Percentiles rank a stretch among this genome's conserved stretches.
These are phyloP conservation scores for Diutina rugosa DNA, from an alignment of 1,139 yeast species.

Conservation along the genomic window DNA sequence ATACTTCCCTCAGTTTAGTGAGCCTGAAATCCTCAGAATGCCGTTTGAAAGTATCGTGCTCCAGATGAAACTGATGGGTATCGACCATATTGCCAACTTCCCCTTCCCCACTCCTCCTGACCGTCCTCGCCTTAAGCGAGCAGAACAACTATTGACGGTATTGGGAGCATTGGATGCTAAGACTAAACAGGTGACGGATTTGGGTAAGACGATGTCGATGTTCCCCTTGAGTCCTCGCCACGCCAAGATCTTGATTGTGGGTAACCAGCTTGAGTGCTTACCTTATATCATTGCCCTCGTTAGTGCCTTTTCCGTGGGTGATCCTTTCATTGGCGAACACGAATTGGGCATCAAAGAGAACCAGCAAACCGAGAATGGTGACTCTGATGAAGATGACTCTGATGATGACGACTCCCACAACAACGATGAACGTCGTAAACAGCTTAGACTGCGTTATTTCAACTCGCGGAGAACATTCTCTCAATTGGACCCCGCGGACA, in stretches of 20 bases:
- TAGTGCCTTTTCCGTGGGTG: conserved; percentile 88
- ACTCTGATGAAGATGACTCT: conserved; percentile 21
- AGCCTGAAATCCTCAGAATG: conserved; percentile 88
- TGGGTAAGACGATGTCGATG: conserved; percentile 77
- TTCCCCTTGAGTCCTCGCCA: conserved; percentile 93
- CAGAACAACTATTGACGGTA: conserved; percentile 54
- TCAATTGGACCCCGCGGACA: conserved; percentile 68
- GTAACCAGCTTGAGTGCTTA: conserved; percentile 76
- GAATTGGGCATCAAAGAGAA: conserved; percentile 38
- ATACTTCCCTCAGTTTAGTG: conserved; percentile 69
- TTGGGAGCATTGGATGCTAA: conserved; percentile 66
- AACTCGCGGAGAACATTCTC: conserved; percentile 50
- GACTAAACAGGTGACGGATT: conserved; percentile 43
- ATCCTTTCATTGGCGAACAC: conserved; percentile 67
- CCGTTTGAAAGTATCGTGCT: conserved; percentile 92
- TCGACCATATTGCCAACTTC: conserved; percentile 77
- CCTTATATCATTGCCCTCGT: conserved; percentile 85
- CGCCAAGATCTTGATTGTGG: conserved; percentile 79
- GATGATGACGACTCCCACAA: conserved; percentile 14
- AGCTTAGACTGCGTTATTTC: conserved; percentile 34
- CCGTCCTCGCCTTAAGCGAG: conserved; percentile 41
- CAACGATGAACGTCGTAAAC: conserved; percentile 26
- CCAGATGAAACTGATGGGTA: conserved; percentile 95
- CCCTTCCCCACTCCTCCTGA: conserved; percentile 97
- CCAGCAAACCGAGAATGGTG: conserved; percentile 13